phyloP scores from a whole-genome alignment of 768 basidiomycete species.

The Phanerochaete carnosa region DNA sequence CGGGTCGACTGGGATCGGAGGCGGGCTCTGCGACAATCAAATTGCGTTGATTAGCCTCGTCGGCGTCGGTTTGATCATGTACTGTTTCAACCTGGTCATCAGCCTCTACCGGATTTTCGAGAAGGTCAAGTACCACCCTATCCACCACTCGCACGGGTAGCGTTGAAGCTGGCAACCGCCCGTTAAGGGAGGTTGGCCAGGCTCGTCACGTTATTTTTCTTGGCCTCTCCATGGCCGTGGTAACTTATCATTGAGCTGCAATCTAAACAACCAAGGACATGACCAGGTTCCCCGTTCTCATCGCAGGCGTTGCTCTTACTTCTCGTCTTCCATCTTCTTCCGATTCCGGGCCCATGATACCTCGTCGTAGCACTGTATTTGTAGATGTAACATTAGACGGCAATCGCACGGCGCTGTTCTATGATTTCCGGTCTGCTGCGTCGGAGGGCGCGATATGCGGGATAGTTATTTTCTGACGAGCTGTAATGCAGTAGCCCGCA shows the following conservation, averaged over 20 bases:
- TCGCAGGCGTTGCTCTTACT: neutral
- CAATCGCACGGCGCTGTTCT: neutral
- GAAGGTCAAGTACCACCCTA: conserved; percentile 68
- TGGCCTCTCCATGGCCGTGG: neutral
- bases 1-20: conserved; percentile 44
- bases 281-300: neutral
- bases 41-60: conserved; percentile 76
- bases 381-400: conserved; percentile 1
- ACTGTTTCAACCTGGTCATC: conserved; percentile 83
- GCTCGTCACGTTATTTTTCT: neutral
- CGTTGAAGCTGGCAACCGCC: neutral
- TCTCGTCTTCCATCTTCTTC: neutral
- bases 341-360: conserved; percentile 1
- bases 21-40: conserved; percentile 70
- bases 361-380: neutral
- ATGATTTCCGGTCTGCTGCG: neutral
- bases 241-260: neutral
- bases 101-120: conserved; percentile 85
- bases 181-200: neutral
- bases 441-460: neutral
- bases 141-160: neutral
- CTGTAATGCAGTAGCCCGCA: neutral
- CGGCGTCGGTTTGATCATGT: conserved; percentile 71
- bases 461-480: neutral
- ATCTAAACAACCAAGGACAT: neutral